Conservation (phyloP, 148 eudicot species). For the Nyssa sinensis region DNA sequence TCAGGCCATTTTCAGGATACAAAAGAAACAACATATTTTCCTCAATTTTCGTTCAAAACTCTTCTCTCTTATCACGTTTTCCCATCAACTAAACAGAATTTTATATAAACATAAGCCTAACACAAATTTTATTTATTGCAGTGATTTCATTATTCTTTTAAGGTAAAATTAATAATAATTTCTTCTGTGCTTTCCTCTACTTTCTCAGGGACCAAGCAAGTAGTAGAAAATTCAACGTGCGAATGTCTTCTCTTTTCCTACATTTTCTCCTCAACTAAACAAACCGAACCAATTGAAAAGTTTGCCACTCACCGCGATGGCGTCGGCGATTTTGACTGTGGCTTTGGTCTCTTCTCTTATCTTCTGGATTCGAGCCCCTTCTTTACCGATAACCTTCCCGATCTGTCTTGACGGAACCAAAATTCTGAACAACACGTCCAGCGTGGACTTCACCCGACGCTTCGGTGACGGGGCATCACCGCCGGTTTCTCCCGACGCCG, state of each 20-base stretch:
- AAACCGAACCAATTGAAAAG: neutral
- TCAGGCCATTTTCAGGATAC: neutral
- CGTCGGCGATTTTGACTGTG: conserved; percentile 81
- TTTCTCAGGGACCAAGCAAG: neutral
- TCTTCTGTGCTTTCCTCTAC: neutral
- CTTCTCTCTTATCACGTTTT: too few species aligned
- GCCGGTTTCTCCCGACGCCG: conserved; percentile 14
- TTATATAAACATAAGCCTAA: neutral
- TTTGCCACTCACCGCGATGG: conserved; percentile 57
- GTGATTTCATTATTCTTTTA: neutral
- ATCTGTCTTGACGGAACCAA: conserved; percentile 79
- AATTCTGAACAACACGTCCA: conserved; percentile 68
- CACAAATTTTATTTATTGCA: neutral
- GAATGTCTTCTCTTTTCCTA: neutral
- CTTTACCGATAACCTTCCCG: conserved; percentile 89
- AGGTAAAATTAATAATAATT: neutral
- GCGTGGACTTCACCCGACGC: conserved; percentile 49
- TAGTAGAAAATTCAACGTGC: too few species aligned
- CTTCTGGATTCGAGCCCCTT: conserved; percentile 74
- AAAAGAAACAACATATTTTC: too few species aligned
- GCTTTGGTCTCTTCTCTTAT: conserved; percentile 75
- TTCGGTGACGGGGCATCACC: conserved; percentile 50
- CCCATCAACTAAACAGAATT: neutral
- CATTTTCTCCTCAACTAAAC: conserved; percentile 2
- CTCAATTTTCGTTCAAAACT: neutral